Base-by-base conservation (phyloP, 164 flowering plant species). In the Annona cherimola region DNA sequence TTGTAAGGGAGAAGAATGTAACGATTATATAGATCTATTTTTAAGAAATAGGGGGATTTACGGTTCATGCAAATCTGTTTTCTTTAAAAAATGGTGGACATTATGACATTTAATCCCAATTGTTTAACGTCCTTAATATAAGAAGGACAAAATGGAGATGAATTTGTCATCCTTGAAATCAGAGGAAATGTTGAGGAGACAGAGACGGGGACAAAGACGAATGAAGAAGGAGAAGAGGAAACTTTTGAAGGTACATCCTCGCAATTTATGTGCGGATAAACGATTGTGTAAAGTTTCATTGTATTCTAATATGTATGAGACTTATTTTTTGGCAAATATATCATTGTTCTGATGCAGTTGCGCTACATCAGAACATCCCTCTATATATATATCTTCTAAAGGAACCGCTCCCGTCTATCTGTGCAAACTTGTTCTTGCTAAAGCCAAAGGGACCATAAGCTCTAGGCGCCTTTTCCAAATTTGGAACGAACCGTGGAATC, bases 241-340 rank as follows among this genome's bases (percentile, higher is more conserved):
- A 26, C 35, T 26, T 26, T 26, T 26, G 35, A 26, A 26, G 35
- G 35, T 26, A 26, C 35, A 26, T 26, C 35, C 0, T 26, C 35
- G 1, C 35, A 26, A 26, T 26, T 26, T 26, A 26, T 26, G 35
- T 26, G 1, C 1, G 1, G 35, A 26, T 26, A 26, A 26, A 26
- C 76, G 87, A 93, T 69, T 91, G 96, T n/a, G 89, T 88, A 66
- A 84, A 75, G 70, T 90, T 93, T 88, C 90, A 86, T 54, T 84
- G 81, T 67, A 88, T 90, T 73, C 90, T 94, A 80, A 68, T 77
- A 14, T 76, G 42, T 20, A 80, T 75, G 79, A 75, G 77, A 75
- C 77, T 77, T 81, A 80, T 69, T 75, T 79, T 43, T 74, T 83
- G 64, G 86, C 81, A 71, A 86, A 77, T 74, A 75, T 81, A 73